Conservation (phyloP, 805 yeast genomes). For the Cyberlindnera veronae region DNA sequence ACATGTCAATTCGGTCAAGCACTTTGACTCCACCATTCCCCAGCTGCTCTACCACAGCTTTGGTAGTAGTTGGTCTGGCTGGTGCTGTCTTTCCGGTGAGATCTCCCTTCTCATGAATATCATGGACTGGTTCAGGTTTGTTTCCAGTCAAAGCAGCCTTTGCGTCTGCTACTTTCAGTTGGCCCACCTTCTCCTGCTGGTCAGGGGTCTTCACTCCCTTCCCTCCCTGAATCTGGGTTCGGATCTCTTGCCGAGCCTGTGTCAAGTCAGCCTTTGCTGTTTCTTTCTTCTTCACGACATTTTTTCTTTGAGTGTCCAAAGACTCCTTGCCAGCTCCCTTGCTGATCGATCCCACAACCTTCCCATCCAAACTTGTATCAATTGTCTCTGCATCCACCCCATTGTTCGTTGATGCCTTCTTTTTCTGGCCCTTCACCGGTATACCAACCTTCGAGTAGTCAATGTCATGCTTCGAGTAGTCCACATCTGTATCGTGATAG, state of each 20-base stretch:
- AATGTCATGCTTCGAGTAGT: slow-evolving; percentile 9
- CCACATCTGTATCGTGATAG: slow-evolving; percentile 12
- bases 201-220: not conserved
- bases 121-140: no score
- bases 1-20: slow-evolving; percentile 18
- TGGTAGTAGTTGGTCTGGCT: not conserved
- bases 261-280: slow-evolving; percentile 1
- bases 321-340: slow-evolving; percentile 2
- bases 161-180: no score
- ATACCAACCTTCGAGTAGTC: slow-evolving; percentile 3
- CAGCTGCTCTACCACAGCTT: slow-evolving; percentile 12
- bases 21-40: slow-evolving; percentile 14
- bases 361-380: slow-evolving; percentile 17
- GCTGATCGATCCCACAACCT: slow-evolving; percentile 17
- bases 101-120: no score
- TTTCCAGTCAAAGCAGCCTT: no score
- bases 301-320: not conserved
- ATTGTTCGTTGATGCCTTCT: not conserved
- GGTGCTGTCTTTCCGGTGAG: not conserved
- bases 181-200: no score
- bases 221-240: not conserved
- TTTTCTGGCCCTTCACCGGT: not conserved
- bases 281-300: not conserved
- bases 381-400: slow-evolving; percentile 12
- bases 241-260: not conserved